Percentiles rank a stretch among this genome's conserved stretches.
Evolutionary conservation across 2,329 filamentous ascomycete genomes (phyloP).

Genomic region (Paecilomyces variotii): DNA sequence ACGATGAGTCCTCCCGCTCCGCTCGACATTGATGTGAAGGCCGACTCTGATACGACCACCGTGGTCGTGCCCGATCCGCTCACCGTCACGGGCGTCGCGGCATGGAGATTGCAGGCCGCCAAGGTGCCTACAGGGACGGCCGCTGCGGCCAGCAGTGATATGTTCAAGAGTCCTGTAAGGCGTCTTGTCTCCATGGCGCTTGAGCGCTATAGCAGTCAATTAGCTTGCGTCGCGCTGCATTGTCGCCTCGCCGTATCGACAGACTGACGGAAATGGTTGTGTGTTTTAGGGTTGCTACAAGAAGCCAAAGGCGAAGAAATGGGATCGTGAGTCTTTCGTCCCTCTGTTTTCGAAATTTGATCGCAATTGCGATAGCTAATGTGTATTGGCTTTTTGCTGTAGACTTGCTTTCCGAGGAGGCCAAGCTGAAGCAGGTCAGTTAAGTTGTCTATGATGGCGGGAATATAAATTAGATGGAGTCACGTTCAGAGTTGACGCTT

Average conservation of each 20-base stretch:
- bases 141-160: slow-evolving; percentile 67
- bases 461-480: background rate
- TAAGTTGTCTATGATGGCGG: slow-evolving; percentile 18
- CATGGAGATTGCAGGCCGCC: slow-evolving; percentile 58
- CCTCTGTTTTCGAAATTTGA: background rate
- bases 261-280: background rate
- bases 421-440: slow-evolving; percentile 40
- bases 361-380: background rate
- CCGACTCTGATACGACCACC: slow-evolving; percentile 28
- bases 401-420: slow-evolving; percentile 45
- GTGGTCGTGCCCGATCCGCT: slow-evolving; percentile 38
- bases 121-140: slow-evolving; percentile 68
- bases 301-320: slow-evolving; percentile 72
- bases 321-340: slow-evolving; percentile 61
- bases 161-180: slow-evolving; percentile 69
- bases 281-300: slow-evolving; percentile 32
- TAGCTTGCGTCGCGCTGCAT: background rate
- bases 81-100: slow-evolving; percentile 58
- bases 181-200: background rate
- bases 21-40: slow-evolving; percentile 22
- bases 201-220: no score
- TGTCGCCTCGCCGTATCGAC: background rate
- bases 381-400: background rate
- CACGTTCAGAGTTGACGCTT: background rate
- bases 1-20: slow-evolving; percentile 23